Conservation (phyloP, 768 basidiomycete genomes). For the Omphalotus guepiniiformis region DNA sequence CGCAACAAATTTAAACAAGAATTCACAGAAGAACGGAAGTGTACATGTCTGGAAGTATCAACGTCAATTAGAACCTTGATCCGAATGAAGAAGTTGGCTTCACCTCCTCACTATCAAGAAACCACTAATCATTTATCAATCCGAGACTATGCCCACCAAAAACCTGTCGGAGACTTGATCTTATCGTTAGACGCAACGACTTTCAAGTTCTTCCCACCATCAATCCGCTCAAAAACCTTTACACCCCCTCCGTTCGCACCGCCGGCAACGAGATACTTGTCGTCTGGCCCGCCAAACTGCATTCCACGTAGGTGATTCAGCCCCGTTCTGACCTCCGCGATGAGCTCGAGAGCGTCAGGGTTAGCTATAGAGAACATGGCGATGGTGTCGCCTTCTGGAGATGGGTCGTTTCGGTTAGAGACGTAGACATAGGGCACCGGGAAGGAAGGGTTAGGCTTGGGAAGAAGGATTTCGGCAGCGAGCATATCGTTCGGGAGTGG, state of each 20-base stretch:
- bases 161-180: conserved; percentile 48
- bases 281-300: conserved; percentile 57
- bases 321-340: conserved; percentile 64
- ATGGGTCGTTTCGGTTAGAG: conserved; percentile 73
- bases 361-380: conserved; percentile 58
- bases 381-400: conserved; percentile 66
- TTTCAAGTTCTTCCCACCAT: conserved; percentile 53
- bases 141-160: conserved; percentile 48
- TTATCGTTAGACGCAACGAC: conserved; percentile 43
- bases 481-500: conserved; percentile 47
- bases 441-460: conserved; percentile 46
- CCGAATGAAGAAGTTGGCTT: no score
- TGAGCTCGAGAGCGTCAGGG: conserved; percentile 41
- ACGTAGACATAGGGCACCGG: conserved; percentile 60
- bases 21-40: no score
- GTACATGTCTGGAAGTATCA: no score
- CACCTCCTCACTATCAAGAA: no score
- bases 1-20: no score
- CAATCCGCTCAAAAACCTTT: conserved; percentile 64
- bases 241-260: conserved; percentile 62
- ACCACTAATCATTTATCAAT: no score
- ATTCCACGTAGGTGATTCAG: conserved; percentile 69
- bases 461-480: conserved; percentile 68
- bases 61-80: no score
- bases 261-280: conserved; percentile 60